Conservation (phyloP, 352 stramenopile species). For the Globisporangium nunn region DNA sequence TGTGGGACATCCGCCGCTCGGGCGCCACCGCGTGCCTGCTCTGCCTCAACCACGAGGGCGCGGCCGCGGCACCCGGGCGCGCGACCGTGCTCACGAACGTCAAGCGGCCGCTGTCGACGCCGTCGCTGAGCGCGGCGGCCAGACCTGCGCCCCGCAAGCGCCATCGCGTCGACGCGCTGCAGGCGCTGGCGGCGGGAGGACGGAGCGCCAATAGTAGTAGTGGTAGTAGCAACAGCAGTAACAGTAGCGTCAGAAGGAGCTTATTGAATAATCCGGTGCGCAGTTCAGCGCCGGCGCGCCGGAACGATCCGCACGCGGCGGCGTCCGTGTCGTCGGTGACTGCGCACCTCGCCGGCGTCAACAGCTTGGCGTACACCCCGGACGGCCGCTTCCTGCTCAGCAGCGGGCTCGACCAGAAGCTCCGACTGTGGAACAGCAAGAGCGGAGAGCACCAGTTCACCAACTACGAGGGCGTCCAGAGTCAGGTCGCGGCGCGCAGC, state of each 20-base stretch:
- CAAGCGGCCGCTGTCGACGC: slow-evolving; percentile 20
- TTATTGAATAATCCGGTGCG: background rate
- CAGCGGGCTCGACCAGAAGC: slow-evolving; percentile 46
- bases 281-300: background rate
- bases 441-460: slow-evolving; percentile 65
- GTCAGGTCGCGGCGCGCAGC: slow-evolving; percentile 23
- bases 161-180: slow-evolving; percentile 9
- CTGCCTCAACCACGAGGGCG: slow-evolving; percentile 69
- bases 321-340: slow-evolving; percentile 38
- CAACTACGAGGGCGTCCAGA: slow-evolving; percentile 44
- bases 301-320: slow-evolving; percentile 50
- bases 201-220: background rate
- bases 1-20: slow-evolving; percentile 86
- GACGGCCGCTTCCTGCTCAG: slow-evolving; percentile 61
- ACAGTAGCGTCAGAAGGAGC: background rate
- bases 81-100: slow-evolving; percentile 49
- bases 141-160: slow-evolving; percentile 20
- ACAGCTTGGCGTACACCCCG: slow-evolving; percentile 53
- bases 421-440: slow-evolving; percentile 54
- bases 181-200: background rate
- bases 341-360: slow-evolving; percentile 47
- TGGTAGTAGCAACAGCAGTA: background rate
- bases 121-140: slow-evolving; percentile 20
- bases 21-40: slow-evolving; percentile 77
- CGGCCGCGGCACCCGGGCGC: slow-evolving; percentile 34